Evolutionary conservation across 2,329 filamentous ascomycete genomes (phyloP).

Genomic region (Rutstroemia sp.): DNA sequence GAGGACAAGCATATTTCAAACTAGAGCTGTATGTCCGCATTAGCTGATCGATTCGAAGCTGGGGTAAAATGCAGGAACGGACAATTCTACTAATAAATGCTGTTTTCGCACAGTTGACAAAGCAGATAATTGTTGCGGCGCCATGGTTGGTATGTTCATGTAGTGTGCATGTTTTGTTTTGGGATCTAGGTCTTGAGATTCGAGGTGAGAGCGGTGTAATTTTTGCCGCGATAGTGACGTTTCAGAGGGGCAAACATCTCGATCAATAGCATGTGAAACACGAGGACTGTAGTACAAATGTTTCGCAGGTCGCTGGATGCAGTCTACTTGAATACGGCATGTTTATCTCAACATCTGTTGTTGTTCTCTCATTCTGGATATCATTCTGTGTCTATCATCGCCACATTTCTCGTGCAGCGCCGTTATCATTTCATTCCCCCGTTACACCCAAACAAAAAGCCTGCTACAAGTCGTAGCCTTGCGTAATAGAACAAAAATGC

Average conservation of each 20-base stretch:
- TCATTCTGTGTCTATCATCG: conserved; percentile 6
- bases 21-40: conserved; percentile 50
- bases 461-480: background rate
- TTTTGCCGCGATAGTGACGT: conserved; percentile 1
- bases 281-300: background rate
- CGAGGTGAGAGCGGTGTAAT: conserved; percentile 12
- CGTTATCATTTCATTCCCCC: conserved; percentile 2
- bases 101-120: conserved; percentile 29
- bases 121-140: conserved; percentile 18
- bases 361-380: background rate
- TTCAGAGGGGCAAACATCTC: too few relatives aligned
- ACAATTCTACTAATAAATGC: conserved; percentile 30
- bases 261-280: background rate
- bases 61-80: background rate
- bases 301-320: too few relatives aligned
- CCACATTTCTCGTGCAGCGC: background rate
- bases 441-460: background rate
- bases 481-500: too few relatives aligned
- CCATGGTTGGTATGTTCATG: conserved; percentile 15
- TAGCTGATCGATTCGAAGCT: background rate
- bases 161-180: conserved; percentile 4
- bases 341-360: too few relatives aligned
- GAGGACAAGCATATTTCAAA: conserved; percentile 73
- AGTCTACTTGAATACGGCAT: too few relatives aligned
- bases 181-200: background rate